phyloP scores from a whole-genome alignment of 1,284 basidiomycete species.

The Pseudozyma pruni region DNA sequence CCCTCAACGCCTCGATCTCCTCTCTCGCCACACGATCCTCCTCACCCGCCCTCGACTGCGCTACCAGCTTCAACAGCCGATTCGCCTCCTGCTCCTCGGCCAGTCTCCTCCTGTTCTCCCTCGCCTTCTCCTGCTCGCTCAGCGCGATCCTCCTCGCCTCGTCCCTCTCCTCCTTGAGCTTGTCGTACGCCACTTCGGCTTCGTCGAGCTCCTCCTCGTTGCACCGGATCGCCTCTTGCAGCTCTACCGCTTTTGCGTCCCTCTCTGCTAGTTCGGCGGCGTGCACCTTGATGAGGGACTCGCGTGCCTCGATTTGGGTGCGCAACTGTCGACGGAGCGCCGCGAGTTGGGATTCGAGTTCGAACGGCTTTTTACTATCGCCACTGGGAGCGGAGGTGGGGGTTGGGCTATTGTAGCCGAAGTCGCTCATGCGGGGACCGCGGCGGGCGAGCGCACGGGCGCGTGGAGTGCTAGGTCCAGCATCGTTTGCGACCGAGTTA shows the following conservation, averaged over 20 bases:
- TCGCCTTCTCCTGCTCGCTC: conserved; percentile 43
- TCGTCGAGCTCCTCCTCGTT: conserved; percentile 52
- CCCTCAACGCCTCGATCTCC: conserved; percentile 39
- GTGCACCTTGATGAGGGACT: conserved; percentile 21
- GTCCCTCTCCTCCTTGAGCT: conserved; percentile 45
- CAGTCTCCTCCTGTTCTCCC: conserved; percentile 27
- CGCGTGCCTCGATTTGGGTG: conserved; percentile 29
- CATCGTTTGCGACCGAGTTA: conserved; percentile 49
- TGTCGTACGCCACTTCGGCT: conserved; percentile 41
- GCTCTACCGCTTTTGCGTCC: conserved; percentile 32
- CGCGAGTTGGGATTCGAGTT: conserved; percentile 57
- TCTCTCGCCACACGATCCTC: conserved; percentile 20
- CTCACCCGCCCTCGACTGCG: conserved; percentile 32
- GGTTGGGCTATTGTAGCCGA: conserved; percentile 26
- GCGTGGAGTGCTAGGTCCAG: conserved; percentile 24
- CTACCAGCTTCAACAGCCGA: conserved; percentile 43
- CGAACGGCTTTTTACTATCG: conserved; percentile 35
- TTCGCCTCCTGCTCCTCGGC: conserved; percentile 51
- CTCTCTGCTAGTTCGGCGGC: conserved; percentile 31
- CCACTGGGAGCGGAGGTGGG: not conserved
- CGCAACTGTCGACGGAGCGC: conserved; percentile 48
- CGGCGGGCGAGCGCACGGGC: conserved; percentile 45
- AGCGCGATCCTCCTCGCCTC: conserved; percentile 44
- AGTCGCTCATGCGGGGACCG: conserved; percentile 58
- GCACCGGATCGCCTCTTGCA: conserved; percentile 32